Evolutionary conservation across 2,329 filamentous ascomycete genomes (phyloP), one percentile per base, ranked within the genome.

Genomic region (Chrysosporium keratinophilum): DNA sequence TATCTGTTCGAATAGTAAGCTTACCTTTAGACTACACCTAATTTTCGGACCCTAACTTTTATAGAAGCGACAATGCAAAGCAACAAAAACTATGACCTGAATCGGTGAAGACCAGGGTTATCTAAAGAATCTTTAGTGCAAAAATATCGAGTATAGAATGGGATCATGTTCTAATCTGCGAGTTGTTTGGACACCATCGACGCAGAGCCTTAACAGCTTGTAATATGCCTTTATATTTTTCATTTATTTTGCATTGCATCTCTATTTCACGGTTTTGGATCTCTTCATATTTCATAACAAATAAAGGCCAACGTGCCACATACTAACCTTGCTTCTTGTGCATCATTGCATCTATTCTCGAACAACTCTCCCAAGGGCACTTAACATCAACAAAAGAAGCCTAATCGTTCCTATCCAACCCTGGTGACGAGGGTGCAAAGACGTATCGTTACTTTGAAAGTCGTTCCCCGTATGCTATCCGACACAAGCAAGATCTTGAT

Each of bases 1-100:
- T 84, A 88, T 67, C 74, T 96, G 54, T 75, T 80, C 63, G 75
- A 72, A 65, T 81, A 81, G 73, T 42, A 48, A 43, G 43, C 34
- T 15, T 76, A 60, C 71, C 71, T 47, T 52, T n/a, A n/a, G n/a
- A 34, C 31, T 17, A 34, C 9, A 5, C 11, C 39, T 23, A 40
- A 12, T 44, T 19, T 55, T 45, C 51, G 15, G 54, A 44, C 50
- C 51, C 53, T 48, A 31, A 45, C 33, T 15, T 20, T 3, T 12
- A 35, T 33, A 54, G 43, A 54, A 54, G 44, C 44, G 15, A 35
- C 17, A 49, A 47, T 46, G 35, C 20, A 42, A 41, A 47, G 34
- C 23, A 46, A 34, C 35, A 48, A 43, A 54, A 54, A 35, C 37
- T 54, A 50, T 50, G 46, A 50, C 20, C 6, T 12, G n/a, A 15